These are phyloP conservation scores for Malus hybrid DNA, from an alignment of 331 rosid genomes.

Conservation along the genomic window DNA sequence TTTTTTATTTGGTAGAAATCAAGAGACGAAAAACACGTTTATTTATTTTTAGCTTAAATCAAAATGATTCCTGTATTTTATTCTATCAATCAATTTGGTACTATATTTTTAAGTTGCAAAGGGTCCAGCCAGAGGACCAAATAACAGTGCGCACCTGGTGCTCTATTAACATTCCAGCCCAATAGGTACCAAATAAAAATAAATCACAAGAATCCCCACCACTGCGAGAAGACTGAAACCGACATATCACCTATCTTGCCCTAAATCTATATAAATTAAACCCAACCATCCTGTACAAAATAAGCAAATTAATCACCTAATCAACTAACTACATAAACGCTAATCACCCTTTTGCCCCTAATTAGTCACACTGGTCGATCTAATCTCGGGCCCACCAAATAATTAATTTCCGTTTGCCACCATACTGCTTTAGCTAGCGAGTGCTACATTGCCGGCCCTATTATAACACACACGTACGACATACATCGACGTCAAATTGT, in stretches of 20 bases:
- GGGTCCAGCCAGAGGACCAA: conserved; percentile 16
- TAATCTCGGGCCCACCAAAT: background rate
- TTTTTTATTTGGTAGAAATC: no score
- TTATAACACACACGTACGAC: background rate
- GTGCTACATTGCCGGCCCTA: background rate
- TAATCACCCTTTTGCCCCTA: background rate
- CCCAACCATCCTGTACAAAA: background rate
- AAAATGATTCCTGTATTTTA: no score
- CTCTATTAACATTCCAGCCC: conserved; percentile 23
- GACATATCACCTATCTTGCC: conserved; percentile 34
- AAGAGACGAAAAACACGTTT: no score
- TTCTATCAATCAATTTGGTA: no score
- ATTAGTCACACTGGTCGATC: background rate
- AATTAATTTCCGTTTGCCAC: background rate
- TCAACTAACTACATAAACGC: conserved; percentile 6
- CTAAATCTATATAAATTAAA: background rate
- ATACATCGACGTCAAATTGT: background rate
- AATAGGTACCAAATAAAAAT: conserved; percentile 22
- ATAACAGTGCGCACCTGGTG: conserved; percentile 30
- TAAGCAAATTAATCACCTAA: conserved; percentile 32
- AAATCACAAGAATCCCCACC: conserved; percentile 29
- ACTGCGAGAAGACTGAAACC: background rate
- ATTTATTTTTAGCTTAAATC: no score
- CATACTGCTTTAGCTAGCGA: background rate
- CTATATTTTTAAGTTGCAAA: background rate